These are phyloP conservation scores for Fusarium mundagurra DNA, from an alignment of 2,329 filamentous ascomycete species.

Conservation along the genomic window DNA sequence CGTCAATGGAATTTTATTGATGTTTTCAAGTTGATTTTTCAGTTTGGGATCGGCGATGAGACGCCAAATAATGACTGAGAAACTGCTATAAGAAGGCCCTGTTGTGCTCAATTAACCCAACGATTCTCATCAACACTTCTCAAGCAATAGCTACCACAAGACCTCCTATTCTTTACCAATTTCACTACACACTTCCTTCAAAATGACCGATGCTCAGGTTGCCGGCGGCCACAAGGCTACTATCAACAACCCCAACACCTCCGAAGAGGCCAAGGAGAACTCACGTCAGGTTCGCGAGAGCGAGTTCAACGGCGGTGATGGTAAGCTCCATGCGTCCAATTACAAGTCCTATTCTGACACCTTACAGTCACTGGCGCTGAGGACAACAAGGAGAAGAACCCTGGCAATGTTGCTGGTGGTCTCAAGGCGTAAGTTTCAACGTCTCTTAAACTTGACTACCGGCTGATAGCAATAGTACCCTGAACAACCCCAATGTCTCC, in stretches of 20 bases:
- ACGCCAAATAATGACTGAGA: not conserved
- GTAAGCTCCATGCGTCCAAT: slow-evolving; percentile 26
- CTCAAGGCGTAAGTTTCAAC: slow-evolving; percentile 58
- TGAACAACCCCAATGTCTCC: slow-evolving; percentile 66
- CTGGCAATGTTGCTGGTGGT: slow-evolving; percentile 62
- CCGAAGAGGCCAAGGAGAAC: slow-evolving; percentile 64
- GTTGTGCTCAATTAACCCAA: not conserved
- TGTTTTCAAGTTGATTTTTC: not conserved
- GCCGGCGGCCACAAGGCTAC: slow-evolving; percentile 69
- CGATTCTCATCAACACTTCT: not conserved
- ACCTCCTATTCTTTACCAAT: not conserved
- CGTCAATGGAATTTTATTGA: slow-evolving; percentile 29
- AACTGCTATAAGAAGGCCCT: slow-evolving; percentile 27
- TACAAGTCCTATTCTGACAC: not conserved
- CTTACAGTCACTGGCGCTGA: slow-evolving; percentile 44
- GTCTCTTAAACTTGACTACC: too few species aligned
- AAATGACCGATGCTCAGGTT: slow-evolving; percentile 61
- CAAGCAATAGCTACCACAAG: not conserved
- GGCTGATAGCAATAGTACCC: slow-evolving; percentile 47
- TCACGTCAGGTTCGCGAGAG: slow-evolving; percentile 63
- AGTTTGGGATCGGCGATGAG: not conserved
- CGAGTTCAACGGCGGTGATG: slow-evolving; percentile 56
- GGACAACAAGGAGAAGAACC: slow-evolving; percentile 58
- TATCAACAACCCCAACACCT: slow-evolving; percentile 65
- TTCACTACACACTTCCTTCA: slow-evolving; percentile 38